Percentiles rank a stretch among this genome's conserved stretches.
phyloP scores from a whole-genome alignment of 208 protist species.

The Crithidia sp. region DNA sequence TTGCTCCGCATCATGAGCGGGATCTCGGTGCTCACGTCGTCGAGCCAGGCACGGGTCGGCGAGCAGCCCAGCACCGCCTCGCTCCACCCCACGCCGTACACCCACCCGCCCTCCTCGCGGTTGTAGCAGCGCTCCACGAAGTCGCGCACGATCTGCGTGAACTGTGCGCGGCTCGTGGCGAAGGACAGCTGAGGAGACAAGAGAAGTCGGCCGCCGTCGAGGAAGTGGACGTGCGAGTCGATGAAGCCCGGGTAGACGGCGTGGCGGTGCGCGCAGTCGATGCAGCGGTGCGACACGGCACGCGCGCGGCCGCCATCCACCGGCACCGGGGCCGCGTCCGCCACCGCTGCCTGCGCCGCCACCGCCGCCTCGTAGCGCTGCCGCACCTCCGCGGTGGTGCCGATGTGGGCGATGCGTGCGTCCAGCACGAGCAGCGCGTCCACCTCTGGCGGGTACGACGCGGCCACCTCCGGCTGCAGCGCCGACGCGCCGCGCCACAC shows the following conservation, averaged over 20 bases:
- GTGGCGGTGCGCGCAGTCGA: constrained; percentile 49
- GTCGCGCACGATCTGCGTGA: constrained; percentile 37
- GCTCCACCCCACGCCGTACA: constrained; percentile 56
- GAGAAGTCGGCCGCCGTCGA: constrained; percentile 53
- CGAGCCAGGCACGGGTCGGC: constrained; percentile 59
- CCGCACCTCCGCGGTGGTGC: constrained; percentile 37
- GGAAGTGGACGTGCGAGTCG: constrained; percentile 68
- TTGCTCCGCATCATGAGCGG: constrained; percentile 61
- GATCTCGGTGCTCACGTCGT: constrained; percentile 42
- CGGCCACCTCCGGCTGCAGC: constrained; percentile 15
- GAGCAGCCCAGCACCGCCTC: constrained; percentile 57
- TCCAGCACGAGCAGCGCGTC: constrained; percentile 51
- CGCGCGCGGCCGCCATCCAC: constrained; percentile 39
- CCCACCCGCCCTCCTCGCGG: constrained; percentile 38
- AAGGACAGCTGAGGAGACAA: constrained; percentile 33
- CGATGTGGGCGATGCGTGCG: constrained; percentile 45
- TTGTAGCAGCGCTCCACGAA: constrained; percentile 36
- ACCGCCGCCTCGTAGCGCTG: constrained; percentile 27
- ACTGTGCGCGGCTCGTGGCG: constrained; percentile 33
- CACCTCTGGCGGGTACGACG: constrained; percentile 37
- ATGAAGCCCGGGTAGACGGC: constrained; percentile 66
- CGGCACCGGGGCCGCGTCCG: constrained; percentile 7
- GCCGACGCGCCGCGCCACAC: constrained; percentile 50
- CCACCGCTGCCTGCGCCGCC: constrained; percentile 10
- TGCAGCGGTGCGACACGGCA: constrained; percentile 28